phyloP scores from a whole-genome alignment of 345 rosid species.

The Populus ilicifolia region DNA sequence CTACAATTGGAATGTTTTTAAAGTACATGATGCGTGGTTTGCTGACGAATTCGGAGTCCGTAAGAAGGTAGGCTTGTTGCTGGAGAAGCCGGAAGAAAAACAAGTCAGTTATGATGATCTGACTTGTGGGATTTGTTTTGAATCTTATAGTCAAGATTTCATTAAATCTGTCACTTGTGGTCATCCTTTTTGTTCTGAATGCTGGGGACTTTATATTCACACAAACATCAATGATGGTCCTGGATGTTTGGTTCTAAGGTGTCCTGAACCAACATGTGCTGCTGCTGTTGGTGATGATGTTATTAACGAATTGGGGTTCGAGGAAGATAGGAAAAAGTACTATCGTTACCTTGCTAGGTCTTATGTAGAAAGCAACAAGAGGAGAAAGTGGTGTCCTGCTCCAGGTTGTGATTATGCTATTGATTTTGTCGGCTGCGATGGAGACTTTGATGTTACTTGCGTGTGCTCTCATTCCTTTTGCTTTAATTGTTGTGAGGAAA shows the following conservation, averaged over 20 bases:
- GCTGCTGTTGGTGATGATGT: neutral
- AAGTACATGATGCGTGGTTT: conserved; percentile 11
- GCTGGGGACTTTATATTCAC: conserved; percentile 27
- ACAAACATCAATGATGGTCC: conserved; percentile 18
- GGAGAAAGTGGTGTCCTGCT: conserved; percentile 33
- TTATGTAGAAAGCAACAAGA: conserved; percentile 24
- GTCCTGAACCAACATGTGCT: conserved; percentile 10
- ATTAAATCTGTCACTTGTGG: conserved; percentile 25
- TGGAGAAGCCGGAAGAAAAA: neutral
- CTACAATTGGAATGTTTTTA: conserved; percentile 6
- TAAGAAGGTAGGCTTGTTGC: conserved; percentile 6
- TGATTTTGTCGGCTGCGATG: conserved; percentile 12
- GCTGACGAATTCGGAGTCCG: conserved; percentile 11
- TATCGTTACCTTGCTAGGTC: conserved; percentile 14
- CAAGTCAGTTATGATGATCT: neutral
- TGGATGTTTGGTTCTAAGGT: conserved; percentile 24
- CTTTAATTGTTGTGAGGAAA: conserved; percentile 6
- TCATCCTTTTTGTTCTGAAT: conserved; percentile 21
- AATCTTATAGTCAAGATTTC: neutral
- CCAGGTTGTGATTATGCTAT: conserved; percentile 29
- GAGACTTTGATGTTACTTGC: conserved; percentile 18
- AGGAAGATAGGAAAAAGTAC: conserved; percentile 17
- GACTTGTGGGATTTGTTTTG: conserved; percentile 28
- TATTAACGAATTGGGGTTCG: conserved; percentile 4
- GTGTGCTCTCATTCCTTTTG: conserved; percentile 20